Evolutionary conservation across 192 early-diverging fungal species (phyloP), one percentile per base, ranked within the genome.

Genomic region (Rhizophagus sp.): DNA sequence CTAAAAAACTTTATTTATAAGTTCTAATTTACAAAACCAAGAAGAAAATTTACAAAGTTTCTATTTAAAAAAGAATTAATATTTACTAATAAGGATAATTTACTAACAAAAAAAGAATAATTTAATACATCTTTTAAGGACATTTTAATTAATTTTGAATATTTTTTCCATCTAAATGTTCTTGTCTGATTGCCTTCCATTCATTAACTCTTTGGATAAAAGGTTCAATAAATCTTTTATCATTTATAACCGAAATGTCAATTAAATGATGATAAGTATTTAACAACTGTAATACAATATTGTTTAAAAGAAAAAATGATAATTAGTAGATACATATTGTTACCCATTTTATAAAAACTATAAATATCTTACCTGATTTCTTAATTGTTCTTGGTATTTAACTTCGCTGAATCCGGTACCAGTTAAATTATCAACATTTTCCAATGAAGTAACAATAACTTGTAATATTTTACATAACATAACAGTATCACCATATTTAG

Each of bases 401-500:
- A 70, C 57, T 39, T 79, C 78, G 3, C 61, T 13, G 41, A 79
- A 79, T 50, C 78, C 67, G 39, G 78, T 61, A 25, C 47, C 57
- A 25, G 50, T 30, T 25, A 79, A 64, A 71, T 62, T 79, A 27
- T 78, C 77, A 36, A 87, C 81, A 85, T 78, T 81, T 62, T 88
- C 64, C 0, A 87, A 76, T 4, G 78, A 70, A 0, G 25, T 52
- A 44, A 88, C 76, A 1, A 88, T 69, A 0, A 79, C 77, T 5
- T 83, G 47, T 4, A 85, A 69, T 34, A 87, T 85, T 47, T 81
- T 75, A 12, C 62, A 41, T 11, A 85, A 62, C 67, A 82, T 83
- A 2, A 63, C 63, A 11, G 76, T 75, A 70, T 85, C 83, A 0
- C 88, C 89, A 80, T 84, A 90, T 22, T 84, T 84, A 11, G 75